Percentiles rank a stretch among this genome's conserved stretches.
phyloP scores from a whole-genome alignment of 192 early-diverging fungal species.

The Coemansia sp. region DNA sequence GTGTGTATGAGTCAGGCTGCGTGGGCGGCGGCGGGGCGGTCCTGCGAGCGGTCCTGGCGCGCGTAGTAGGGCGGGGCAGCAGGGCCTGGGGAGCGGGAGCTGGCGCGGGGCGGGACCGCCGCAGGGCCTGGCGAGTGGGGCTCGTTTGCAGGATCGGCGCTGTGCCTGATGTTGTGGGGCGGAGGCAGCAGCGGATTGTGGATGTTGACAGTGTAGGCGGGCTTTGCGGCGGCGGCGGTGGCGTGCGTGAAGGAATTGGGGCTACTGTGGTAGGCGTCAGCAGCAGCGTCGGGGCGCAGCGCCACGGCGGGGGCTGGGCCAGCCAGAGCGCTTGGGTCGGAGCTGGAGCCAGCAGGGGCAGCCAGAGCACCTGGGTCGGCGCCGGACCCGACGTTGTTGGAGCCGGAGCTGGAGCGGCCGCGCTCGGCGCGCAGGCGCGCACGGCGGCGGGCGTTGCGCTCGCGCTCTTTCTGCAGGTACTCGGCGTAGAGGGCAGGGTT shows the following conservation, averaged over 20 bases:
- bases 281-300: conserved; percentile 14
- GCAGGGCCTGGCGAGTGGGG: no score
- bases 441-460: conserved; percentile 53
- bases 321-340: background rate
- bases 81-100: background rate
- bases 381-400: conserved; percentile 6
- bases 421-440: conserved; percentile 50
- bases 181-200: conserved; percentile 31
- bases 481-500: conserved; percentile 50
- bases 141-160: no score
- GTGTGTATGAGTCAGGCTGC: conserved; percentile 12
- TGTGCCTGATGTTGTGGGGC: conserved; percentile 34
- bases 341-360: background rate
- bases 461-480: conserved; percentile 55
- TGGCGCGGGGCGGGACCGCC: background rate
- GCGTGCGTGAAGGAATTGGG: conserved; percentile 30
- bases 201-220: conserved; percentile 31
- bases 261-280: conserved; percentile 30
- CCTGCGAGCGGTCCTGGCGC: conserved; percentile 2
- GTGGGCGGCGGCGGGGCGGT: conserved; percentile 11
- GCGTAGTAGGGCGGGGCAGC: conserved; percentile 1
- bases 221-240: conserved; percentile 21
- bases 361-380: background rate
- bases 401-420: conserved; percentile 44
- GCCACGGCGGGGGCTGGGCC: no score